Evolutionary conservation across 306 rosid genomes (phyloP).

Genomic region (Castanopsis chinensis): DNA sequence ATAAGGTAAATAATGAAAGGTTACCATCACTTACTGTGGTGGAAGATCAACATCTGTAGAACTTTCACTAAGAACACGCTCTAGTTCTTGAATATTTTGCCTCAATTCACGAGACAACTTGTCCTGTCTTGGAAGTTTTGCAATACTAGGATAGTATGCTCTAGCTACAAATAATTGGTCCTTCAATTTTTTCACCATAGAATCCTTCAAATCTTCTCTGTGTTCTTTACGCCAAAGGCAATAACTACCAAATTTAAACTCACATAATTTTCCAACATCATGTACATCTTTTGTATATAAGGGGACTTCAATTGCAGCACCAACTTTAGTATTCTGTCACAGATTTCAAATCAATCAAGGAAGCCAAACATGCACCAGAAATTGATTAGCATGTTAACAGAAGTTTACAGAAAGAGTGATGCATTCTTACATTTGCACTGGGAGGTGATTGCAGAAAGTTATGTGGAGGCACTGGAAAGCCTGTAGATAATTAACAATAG

Average conservation of each 20-base stretch:
- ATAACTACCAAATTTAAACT: slow-evolving; percentile 84
- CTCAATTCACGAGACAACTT: slow-evolving; percentile 76
- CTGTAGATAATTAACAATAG: slow-evolving; percentile 40
- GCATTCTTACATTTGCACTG: slow-evolving; percentile 47
- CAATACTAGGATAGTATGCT: slow-evolving; percentile 89
- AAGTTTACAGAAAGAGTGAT: slow-evolving; percentile 21
- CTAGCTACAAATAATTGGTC: slow-evolving; percentile 94
- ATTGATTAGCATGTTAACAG: slow-evolving; percentile 17
- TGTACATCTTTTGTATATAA: slow-evolving; percentile 38
- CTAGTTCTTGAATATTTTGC: slow-evolving; percentile 92
- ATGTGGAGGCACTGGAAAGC: slow-evolving; percentile 35
- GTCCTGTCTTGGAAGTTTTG: slow-evolving; percentile 78
- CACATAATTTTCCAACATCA: slow-evolving; percentile 70
- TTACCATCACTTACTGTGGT: slow-evolving; percentile 59
- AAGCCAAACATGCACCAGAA: slow-evolving; percentile 6
- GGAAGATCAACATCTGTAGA: slow-evolving; percentile 92
- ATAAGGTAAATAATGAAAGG: slow-evolving; percentile 11
- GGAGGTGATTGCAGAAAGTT: slow-evolving; percentile 40
- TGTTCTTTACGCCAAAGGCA: slow-evolving; percentile 84
- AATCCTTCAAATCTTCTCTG: slow-evolving; percentile 80
- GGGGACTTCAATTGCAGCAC: slow-evolving; percentile 30
- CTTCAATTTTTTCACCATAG: slow-evolving; percentile 78
- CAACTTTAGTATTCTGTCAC: slow-evolving; percentile 55
- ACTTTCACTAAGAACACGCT: slow-evolving; percentile 87
- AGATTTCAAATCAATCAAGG: slow-evolving; percentile 31